Base-by-base conservation (phyloP, 441 rosid species). In the Omphalea diandra region DNA sequence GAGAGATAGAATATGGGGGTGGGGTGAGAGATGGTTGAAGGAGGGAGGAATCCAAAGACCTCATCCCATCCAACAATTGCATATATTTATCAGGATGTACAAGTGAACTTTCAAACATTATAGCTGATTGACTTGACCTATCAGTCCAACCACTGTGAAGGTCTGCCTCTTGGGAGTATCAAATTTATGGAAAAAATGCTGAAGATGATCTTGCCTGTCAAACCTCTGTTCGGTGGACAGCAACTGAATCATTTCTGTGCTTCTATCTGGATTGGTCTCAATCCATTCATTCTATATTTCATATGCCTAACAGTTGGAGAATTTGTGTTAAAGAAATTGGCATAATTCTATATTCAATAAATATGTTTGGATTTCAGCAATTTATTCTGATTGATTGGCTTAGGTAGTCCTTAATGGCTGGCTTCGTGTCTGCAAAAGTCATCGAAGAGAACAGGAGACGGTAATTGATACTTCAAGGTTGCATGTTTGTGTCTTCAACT, bases 351-450 rank as follows among this genome's bases (percentile, higher is more conserved):
- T 17, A 8, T 7, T 56, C 66, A 49, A 29, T 29, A 15, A 4
- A 14, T 55, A 26, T 61, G 63, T 7, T 22, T 60, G 26, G 59
- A 56, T 38, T 40, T 69, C 6, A 22, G 38, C 54, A 29, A 33
- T 53, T 58, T n/a, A 73, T 18, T 54, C 22, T 57, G 32, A 49
- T 67, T 44, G 55, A 58, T 71, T 71, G 73, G 64, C 61, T 59
- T 66, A 94, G 99, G 88, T 83, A 70, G 87, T 87, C 55, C 86
- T 92, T 38, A 94, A 90, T 86, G 94, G 90, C 35, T 94, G 98
- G 96, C 96, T 94, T 78, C 95, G 91, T 44, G 85, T 91, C 32
- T 89, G 67, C 73, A 92, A 83, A 83, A 90, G 81, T 73, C 97
- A 90, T 66, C 79, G 94, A 41, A 86, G 92, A 81, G 97, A 83